Base-by-base conservation (phyloP, 2,329 filamentous ascomycete species). In the Epichloe festucae region DNA sequence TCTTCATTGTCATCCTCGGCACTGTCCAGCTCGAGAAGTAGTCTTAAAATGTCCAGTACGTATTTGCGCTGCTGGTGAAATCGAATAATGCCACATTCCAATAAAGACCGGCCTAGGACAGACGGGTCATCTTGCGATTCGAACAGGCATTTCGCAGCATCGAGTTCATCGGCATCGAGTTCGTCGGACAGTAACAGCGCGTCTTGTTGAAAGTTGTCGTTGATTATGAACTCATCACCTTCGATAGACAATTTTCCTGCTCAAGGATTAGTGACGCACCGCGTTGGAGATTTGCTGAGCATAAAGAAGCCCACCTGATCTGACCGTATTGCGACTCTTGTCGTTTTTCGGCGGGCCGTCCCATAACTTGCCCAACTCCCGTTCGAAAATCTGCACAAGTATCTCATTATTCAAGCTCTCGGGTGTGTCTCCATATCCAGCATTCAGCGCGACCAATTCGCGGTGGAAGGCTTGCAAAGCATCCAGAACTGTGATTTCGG, bases 21-120 rank as follows among this genome's bases (percentile, higher is more conserved):
- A 6, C 60, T 73, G 52, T 82, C 75, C 50, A 87, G 73, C 60
- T 86, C 81, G 53, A 95, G 73, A 51, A 95, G 76, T 34, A 96
- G 75, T 50, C 90, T 84, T 60, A 96, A 73, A 60, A 85, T 89
- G 65, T 95, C 87, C 36, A 97, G 79, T 42, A 94, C 71, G 61
- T 85, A 89, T 62, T 87, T 85, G 57, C 91, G 82, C 58, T 87
- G 82, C 60, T 90, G 83, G 67, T 98, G 91, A 67, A 94, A 95
- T 57, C 84, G 81, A 62, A 97, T 86, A 57, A 96, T 79, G 54
- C 86, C 86, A 59, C 85, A 85, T 64, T 90, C 83, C 51, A 89
- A 75, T 54, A 87, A 75, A 3, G 87, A 77, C 23, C 87, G 81
- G 54, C 88, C 88, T 5, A 89, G 73, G 15, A 79, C 73, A 44